Evolutionary conservation across 1,284 basidiomycete species (phyloP), one percentile per base, ranked within the genome.

Genomic region (Bothia castanella): DNA sequence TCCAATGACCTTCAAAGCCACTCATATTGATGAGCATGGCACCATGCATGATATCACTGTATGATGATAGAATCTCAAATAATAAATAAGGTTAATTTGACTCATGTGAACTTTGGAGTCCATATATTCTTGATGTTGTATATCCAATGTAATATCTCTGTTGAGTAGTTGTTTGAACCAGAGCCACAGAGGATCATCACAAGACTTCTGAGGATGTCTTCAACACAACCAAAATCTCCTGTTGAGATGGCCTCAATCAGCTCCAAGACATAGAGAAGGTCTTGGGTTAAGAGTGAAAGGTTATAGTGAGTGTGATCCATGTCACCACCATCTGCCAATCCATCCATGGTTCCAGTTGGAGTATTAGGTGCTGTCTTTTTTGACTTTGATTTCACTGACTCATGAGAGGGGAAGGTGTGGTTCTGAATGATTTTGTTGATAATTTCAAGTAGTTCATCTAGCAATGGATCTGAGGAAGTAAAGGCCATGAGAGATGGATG

Each of bases 111-210:
- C 14, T 58, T 52, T 0, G 45, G 49, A 5, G 54, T 60, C 64
- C 68, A 70, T 1, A 68, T 39, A 17, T 62, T 42, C 31, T 64
- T 65, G 2, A 70, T 16, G 25, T 63, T 64, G 49, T 57, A 52
- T 0, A 68, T 43, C 8, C 56, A 67, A 29, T 66, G 58, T 0
- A 69, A 52, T 10, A 70, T 61, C 23, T 70, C 66, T 0, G 32
- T 55, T 0, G 34, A 59, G n/a, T 70, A 70, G 32, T 69, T 70
- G 19, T 64, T 66, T 0, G 58, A 63, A 0, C 68, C 61, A 2
- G 57, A 56, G 16, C 66, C 62, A 20, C 56, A 47, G 27, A 69
- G 69, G 0, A 70, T 61, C 39, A 58, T 54, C 0, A 58, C 59
- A 1, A 70, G 42, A 14, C 49, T 30, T 7, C 61, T 55, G 2